Conservation (phyloP, 768 basidiomycete genomes). For the Baorangia bicolor region DNA sequence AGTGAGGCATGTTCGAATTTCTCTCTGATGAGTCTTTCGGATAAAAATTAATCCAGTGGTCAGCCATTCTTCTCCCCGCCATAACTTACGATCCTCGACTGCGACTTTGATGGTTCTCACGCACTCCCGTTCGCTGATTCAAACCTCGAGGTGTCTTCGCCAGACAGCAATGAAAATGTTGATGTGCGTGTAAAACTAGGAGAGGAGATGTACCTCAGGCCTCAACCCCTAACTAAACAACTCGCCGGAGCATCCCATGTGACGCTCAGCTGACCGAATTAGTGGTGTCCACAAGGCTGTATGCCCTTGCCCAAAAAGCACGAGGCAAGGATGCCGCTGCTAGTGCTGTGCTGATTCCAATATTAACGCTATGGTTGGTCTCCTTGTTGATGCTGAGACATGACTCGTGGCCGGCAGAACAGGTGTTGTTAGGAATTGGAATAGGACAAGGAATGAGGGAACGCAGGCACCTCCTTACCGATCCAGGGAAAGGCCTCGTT, state of each 20-base stretch:
- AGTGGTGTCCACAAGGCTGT: not conserved
- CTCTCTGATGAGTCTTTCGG: not conserved
- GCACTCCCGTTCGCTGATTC: not conserved
- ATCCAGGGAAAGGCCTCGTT: too few species aligned
- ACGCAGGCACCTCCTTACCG: too few species aligned
- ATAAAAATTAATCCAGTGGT: not conserved
- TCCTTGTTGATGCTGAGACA: too few species aligned
- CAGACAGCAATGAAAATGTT: not conserved
- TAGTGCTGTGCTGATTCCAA: too few species aligned
- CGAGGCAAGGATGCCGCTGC: too few species aligned
- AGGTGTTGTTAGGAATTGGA: too few species aligned
- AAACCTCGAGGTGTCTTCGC: too few species aligned
- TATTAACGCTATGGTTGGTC: too few species aligned
- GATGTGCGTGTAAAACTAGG: not conserved
- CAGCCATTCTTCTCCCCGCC: not conserved
- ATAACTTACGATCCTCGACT: not conserved
- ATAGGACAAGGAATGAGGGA: too few species aligned
- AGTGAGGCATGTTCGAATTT: too few species aligned
- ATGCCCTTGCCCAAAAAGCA: not conserved
- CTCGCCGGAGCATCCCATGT: not conserved
- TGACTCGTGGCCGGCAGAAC: too few species aligned
- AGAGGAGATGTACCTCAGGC: not conserved
- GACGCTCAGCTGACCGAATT: not conserved
- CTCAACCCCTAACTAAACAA: not conserved
- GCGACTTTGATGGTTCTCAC: not conserved